A percentile compares a stretch with the other conserved stretches of the same genome.
Conservation (phyloP, 108 stramenopile species). For the Nannochloropsis oceanica region DNA sequence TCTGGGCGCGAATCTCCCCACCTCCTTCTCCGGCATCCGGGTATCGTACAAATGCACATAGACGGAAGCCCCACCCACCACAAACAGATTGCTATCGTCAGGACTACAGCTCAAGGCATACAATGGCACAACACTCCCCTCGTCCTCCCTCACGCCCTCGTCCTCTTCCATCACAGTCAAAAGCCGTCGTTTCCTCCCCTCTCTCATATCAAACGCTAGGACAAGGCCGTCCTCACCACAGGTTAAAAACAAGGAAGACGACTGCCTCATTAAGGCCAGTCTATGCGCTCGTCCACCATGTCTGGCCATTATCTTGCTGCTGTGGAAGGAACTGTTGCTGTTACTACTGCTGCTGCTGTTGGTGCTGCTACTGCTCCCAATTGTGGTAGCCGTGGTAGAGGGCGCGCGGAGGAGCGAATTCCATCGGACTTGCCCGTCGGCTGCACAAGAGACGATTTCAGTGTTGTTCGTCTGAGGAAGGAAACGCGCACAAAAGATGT, state of each 20-base stretch:
- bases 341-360: not conserved
- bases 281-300: constrained; percentile 18
- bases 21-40: not conserved
- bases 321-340: not conserved
- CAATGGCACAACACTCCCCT: not conserved
- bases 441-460: constrained; percentile 15
- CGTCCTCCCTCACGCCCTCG: not conserved
- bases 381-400: not conserved
- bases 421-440: constrained; percentile 22
- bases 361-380: not conserved
- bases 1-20: not conserved
- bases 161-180: not conserved
- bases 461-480: constrained; percentile 17
- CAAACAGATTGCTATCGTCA: not conserved
- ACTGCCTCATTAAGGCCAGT: constrained; percentile 6
- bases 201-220: not conserved
- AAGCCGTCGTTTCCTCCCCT: not conserved
- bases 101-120: not conserved
- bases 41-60: not conserved
- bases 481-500: constrained; percentile 23
- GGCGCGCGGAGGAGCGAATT: not conserved
- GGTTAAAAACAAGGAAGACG: constrained; percentile 17
- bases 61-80: not conserved
- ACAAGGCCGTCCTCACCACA: constrained; percentile 21
- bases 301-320: not conserved